These are phyloP conservation scores for Esteya vermicola DNA, from an alignment of 2,329 filamentous ascomycete genomes.

Conservation along the genomic window DNA sequence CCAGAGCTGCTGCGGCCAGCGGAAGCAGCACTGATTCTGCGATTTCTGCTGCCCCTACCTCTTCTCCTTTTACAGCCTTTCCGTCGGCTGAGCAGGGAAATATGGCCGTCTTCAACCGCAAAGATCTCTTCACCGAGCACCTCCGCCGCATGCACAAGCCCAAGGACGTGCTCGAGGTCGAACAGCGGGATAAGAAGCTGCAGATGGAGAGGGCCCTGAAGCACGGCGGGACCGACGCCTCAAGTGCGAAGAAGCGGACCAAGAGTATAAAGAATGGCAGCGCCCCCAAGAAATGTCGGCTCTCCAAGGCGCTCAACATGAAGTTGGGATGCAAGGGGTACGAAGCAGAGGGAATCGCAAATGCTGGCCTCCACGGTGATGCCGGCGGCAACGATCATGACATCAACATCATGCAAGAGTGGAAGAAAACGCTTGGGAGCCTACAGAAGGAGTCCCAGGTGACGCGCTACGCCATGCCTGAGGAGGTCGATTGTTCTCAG, in stretches of 20 bases:
- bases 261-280: too few relatives aligned
- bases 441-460: slow-evolving; percentile 45
- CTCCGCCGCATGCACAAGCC: slow-evolving; percentile 69
- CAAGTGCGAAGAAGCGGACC: background rate
- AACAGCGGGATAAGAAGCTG: slow-evolving; percentile 10
- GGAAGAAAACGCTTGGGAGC: slow-evolving; percentile 38
- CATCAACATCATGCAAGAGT: slow-evolving; percentile 18
- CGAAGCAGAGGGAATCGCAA: background rate
- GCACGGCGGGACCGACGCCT: background rate
- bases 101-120: slow-evolving; percentile 64
- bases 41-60: background rate
- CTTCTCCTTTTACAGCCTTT: background rate
- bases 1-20: background rate
- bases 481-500: slow-evolving; percentile 44
- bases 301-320: too few relatives aligned
- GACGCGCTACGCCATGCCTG: slow-evolving; percentile 46
- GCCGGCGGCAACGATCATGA: too few relatives aligned
- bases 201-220: background rate
- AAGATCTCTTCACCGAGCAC: slow-evolving; percentile 84
- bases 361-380: background rate
- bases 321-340: background rate
- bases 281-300: too few relatives aligned
- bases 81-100: slow-evolving; percentile 20
- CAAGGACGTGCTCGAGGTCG: slow-evolving; percentile 19
- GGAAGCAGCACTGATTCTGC: background rate